These are phyloP conservation scores for Bullera alba DNA, from an alignment of 768 basidiomycete genomes.

Conservation along the genomic window DNA sequence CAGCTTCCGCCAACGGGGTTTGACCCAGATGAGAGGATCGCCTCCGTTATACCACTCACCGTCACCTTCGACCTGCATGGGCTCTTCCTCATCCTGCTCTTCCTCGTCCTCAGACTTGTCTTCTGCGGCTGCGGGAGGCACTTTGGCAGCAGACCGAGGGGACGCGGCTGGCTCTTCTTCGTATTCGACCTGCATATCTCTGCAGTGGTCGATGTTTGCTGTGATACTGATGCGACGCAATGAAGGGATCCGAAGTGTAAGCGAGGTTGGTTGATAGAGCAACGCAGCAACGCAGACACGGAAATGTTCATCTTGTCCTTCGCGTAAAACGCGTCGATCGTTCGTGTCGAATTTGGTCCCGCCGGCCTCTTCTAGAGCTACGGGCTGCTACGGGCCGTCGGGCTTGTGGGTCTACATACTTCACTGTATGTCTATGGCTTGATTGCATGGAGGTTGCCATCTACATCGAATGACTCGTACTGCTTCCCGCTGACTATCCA, in stretches of 20 bases:
- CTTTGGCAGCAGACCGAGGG: background rate
- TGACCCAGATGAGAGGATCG: background rate
- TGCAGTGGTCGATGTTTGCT: too few species aligned
- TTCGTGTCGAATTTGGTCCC: too few species aligned
- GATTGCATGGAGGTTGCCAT: too few species aligned
- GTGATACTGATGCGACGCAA: background rate
- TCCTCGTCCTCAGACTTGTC: conserved; percentile 11
- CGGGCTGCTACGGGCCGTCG: too few species aligned
- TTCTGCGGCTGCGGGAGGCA: background rate
- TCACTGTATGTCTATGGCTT: too few species aligned
- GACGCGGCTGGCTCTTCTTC: background rate
- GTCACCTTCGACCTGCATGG: conserved; percentile 5
- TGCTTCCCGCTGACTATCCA: conserved; percentile 32
- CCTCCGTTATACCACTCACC: conserved; percentile 6
- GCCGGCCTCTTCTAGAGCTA: too few species aligned
- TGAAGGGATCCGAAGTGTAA: too few species aligned
- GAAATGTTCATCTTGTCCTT: too few species aligned
- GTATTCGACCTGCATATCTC: conserved; percentile 20
- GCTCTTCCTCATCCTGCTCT: conserved; percentile 8
- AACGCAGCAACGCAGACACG: too few species aligned
- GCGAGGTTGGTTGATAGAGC: too few species aligned
- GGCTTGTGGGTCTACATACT: too few species aligned
- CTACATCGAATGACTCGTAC: conserved; percentile 19
- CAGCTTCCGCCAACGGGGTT: background rate
- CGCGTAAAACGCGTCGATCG: too few species aligned